Base-by-base conservation (phyloP, 805 yeast genomes). In the Zygoascus ofunaensis region DNA sequence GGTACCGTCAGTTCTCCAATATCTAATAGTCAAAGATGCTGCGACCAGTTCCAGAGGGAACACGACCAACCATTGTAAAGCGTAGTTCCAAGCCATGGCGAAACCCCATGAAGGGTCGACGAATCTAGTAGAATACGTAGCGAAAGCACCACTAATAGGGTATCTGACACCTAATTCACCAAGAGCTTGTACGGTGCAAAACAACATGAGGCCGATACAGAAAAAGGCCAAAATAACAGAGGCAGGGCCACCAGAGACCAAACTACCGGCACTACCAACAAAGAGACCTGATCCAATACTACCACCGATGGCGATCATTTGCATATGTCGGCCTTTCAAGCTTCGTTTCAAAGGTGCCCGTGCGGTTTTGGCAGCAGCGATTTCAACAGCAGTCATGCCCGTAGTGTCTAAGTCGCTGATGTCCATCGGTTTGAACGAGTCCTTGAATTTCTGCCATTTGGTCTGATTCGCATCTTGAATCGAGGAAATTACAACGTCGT, bases 221-320 rank as follows among this genome's bases (percentile, higher is more conserved):
- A 72, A 62, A 55, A 73, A 79, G 22, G 84, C 79, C 38, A 81
- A 69, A 34, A 83, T 62, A n/a, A 76, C 58, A 46, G 73, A 76
- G 4, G 74, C 84, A 14, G 75, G 74, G 14, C 77, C 77, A 47
- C 76, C 76, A 8, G 55, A 55, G 28, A 62, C 59, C 41, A 74
- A 62, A 8, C 77, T 64, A 32, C 64, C 65, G 20, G 80, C 79
- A 0, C 75, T 64, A 33, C 78, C 74, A 30, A 78, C 64, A 56
- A 75, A 78, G 26, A 79, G 62, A 53, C 83, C 83, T 24, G 92
- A 80, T 57, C 95, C 95, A 48, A 85, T 80, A 42, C 90, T 81
- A 44, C 92, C 87, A 46, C 92, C 92, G 44, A 86, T 70, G 34
- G 94, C 87, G 55, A 85, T 81, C 77, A 83, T 79, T 43, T 60